These are phyloP conservation scores for Solanum stenotomum DNA, from an alignment of 257 asterid genomes.

Conservation along the genomic window DNA sequence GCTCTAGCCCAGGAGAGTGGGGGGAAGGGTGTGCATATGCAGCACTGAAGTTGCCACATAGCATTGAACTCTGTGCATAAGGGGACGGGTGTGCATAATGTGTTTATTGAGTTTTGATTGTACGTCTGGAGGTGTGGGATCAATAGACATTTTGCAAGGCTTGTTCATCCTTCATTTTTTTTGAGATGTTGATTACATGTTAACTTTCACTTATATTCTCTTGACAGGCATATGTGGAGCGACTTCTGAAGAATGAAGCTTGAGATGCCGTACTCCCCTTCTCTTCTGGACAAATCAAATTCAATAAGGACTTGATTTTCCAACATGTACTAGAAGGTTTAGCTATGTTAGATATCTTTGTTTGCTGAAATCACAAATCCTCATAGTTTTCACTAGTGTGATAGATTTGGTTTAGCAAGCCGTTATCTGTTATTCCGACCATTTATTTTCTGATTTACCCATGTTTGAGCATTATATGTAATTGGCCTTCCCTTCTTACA, in stretches of 20 bases:
- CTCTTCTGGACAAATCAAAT: not conserved
- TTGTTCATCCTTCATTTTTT: not conserved
- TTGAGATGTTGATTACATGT: not conserved
- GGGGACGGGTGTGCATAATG: not conserved
- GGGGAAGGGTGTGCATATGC: not conserved
- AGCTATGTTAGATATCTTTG: not conserved
- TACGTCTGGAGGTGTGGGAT: not conserved
- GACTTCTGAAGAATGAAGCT: slow-evolving; percentile 42
- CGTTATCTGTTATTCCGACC: not conserved
- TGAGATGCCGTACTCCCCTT: slow-evolving; percentile 11
- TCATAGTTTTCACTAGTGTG: not conserved
- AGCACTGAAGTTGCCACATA: not conserved
- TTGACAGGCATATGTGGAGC: slow-evolving; percentile 73
- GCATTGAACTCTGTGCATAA: not conserved
- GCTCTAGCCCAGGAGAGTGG: not conserved
- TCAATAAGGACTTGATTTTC: not conserved
- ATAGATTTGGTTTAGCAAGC: not conserved
- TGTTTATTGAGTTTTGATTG: not conserved
- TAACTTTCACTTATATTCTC: slow-evolving; percentile 5
- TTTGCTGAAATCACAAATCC: not conserved
- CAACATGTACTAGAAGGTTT: not conserved
- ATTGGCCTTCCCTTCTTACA: not conserved
- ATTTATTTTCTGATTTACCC: not conserved
- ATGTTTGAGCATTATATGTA: not conserved
- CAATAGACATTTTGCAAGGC: not conserved